A percentile compares a stretch with the other conserved stretches of the same genome.
Conservation (phyloP, 108 stramenopile genomes). For the Bacterosira constricta region DNA sequence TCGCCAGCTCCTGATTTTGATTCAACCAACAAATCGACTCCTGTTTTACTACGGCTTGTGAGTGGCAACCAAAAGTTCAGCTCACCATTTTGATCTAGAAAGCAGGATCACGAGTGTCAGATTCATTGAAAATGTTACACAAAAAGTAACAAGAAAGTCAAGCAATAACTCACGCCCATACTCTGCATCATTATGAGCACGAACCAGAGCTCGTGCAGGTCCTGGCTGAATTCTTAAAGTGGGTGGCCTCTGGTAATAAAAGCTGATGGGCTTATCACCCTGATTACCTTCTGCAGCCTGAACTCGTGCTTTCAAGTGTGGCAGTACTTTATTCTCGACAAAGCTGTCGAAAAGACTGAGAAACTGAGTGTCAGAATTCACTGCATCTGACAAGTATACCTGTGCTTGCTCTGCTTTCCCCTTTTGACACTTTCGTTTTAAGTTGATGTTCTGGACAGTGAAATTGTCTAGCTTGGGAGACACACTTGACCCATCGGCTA, state of each 20-base stretch:
- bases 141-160: background rate
- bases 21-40: slow-evolving; percentile 81
- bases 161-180: slow-evolving; percentile 78
- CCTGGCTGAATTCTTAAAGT: slow-evolving; percentile 90
- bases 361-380: slow-evolving; percentile 63
- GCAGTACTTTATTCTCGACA: slow-evolving; percentile 64
- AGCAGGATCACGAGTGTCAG: background rate
- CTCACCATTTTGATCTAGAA: slow-evolving; percentile 79
- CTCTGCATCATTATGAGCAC: slow-evolving; percentile 81
- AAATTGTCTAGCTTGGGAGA: slow-evolving; percentile 67
- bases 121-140: background rate
- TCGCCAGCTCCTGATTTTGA: slow-evolving; percentile 56
- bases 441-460: slow-evolving; percentile 58
- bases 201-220: slow-evolving; percentile 74
- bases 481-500: slow-evolving; percentile 14
- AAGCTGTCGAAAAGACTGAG: slow-evolving; percentile 73
- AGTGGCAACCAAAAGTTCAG: slow-evolving; percentile 91
- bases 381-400: slow-evolving; percentile 72
- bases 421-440: slow-evolving; percentile 66
- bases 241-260: slow-evolving; percentile 89
- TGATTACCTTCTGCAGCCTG: slow-evolving; percentile 12
- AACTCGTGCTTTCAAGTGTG: slow-evolving; percentile 68
- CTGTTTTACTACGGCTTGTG: slow-evolving; percentile 62
- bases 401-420: slow-evolving; percentile 73
- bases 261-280: slow-evolving; percentile 44